Evolutionary conservation across 2,329 filamentous ascomycete genomes (phyloP).

Genomic region (Acrocalymma vagum): DNA sequence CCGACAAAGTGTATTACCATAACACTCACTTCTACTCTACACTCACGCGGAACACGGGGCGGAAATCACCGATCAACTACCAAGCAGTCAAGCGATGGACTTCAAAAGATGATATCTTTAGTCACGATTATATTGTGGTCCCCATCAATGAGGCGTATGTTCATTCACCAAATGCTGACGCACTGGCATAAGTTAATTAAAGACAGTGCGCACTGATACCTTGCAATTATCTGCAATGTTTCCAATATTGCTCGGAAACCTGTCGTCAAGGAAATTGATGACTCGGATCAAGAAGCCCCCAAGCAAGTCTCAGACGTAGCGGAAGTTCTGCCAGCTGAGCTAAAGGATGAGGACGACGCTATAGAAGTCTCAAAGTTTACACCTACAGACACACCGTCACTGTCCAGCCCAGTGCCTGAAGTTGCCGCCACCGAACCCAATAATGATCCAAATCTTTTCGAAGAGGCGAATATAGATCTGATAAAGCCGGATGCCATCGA

Average conservation of each 20-base stretch:
- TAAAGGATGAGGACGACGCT: background rate
- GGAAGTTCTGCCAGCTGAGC: background rate
- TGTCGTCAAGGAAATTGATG: constrained; percentile 19
- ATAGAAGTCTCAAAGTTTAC: background rate
- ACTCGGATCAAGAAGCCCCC: background rate
- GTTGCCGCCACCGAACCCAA: constrained; percentile 3
- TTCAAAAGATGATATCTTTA: constrained; percentile 81
- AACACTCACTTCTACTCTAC: constrained; percentile 92
- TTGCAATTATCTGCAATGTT: constrained; percentile 94
- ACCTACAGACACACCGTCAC: background rate
- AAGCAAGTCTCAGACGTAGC: background rate
- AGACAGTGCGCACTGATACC: constrained; percentile 79
- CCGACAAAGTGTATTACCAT: constrained; percentile 81
- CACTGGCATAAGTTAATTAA: constrained; percentile 6
- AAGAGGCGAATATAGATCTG: constrained; percentile 26
- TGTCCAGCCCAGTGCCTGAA: background rate
- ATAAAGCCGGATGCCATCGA: constrained; percentile 25
- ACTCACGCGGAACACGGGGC: constrained; percentile 66
- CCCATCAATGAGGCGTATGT: constrained; percentile 80
- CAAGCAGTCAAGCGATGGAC: constrained; percentile 89
- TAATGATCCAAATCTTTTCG: constrained; percentile 28
- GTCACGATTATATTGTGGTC: constrained; percentile 87
- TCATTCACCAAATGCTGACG: constrained; percentile 1
- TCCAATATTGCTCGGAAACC: constrained; percentile 63
- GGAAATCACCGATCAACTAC: constrained; percentile 77